A percentile compares a stretch with the other conserved stretches of the same genome.
These are phyloP conservation scores for Fraxinus floribunda DNA, from an alignment of 305 asterid genomes.

Conservation along the genomic window DNA sequence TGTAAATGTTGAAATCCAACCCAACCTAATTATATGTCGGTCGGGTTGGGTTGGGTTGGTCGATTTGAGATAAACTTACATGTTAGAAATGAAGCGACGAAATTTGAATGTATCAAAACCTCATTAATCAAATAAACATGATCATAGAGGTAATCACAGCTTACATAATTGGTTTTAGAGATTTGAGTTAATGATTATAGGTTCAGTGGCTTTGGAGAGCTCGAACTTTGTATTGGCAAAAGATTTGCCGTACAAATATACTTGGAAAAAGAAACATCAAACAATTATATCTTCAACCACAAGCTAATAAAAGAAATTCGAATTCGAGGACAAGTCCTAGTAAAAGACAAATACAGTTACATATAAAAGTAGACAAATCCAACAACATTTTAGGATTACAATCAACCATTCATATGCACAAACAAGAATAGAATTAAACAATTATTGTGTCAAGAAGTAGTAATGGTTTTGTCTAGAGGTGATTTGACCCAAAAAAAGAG, in stretches of 20 bases:
- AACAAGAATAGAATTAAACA: slow-evolving; percentile 19
- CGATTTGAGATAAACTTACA: no score
- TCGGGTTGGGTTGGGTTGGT: no score
- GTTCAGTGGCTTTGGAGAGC: no score
- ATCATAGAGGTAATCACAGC: no score
- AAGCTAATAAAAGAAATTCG: slow-evolving; percentile 23
- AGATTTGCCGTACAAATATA: not conserved
- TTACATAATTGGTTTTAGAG: no score
- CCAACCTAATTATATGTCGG: no score
- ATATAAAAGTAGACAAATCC: slow-evolving; percentile 30
- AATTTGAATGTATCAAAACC: no score
- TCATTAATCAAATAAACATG: no score
- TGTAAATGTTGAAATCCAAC: no score
- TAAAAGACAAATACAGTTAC: slow-evolving; percentile 45
- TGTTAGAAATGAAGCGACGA: no score
- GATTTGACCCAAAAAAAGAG: not conserved
- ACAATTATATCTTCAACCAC: slow-evolving; percentile 27
- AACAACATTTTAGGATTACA: slow-evolving; percentile 10
- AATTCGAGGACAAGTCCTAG: slow-evolving; percentile 22
- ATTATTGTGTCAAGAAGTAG: slow-evolving; percentile 16
- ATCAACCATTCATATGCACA: slow-evolving; percentile 21
- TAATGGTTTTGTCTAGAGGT: not conserved
- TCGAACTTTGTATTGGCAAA: not conserved
- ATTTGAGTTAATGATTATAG: no score
- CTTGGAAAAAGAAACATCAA: slow-evolving; percentile 24